Base-by-base conservation (phyloP, 1,284 basidiomycete species). In the Microbotryum intermedium region DNA sequence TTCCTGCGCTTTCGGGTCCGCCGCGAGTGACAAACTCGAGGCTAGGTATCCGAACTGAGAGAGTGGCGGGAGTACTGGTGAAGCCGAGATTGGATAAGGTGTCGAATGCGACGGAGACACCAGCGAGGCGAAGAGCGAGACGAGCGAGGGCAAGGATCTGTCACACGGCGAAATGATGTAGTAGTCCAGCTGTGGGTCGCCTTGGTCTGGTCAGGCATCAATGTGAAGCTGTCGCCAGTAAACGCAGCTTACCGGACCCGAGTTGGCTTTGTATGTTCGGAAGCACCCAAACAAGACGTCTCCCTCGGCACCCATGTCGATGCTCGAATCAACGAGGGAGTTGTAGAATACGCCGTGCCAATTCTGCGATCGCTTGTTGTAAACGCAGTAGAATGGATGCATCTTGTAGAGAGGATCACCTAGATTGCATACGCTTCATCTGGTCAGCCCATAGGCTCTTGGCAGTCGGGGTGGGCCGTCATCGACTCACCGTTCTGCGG, bases 311-410 rank as follows among this genome's bases (percentile, higher is more conserved):
- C 65, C 64, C 53, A 67, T 57, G 49, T 67, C 65, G 43, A 67
- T 60, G 43, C 55, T 29, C 16, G 53, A 56, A 34, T 65, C 65
- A 20, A 34, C 47, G 10, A 67, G 53, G 20, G 57, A 60, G 53
- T 67, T 67, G 61, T 67, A 67, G 50, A 55, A 67, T 7, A 67
- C n/a, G 44, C 65, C 65, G 42, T 55, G 44, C 66, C 66, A 67
- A n/a, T 39, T 25, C 20, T 51, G 39, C 6, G 47, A 28, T 8
- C 34, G 25, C 34, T 49, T 44, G 54, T 67, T 66, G 52, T 59
- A 67, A 21, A 58, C 47, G 5, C 45, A 25, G 39, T 68, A 68
- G 48, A 64, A 67, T 7, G 65, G 65, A 23, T 44, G 39, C 16
- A 64, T 45, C 50, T 60, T 60, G 58, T 64, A 57, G 13, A 62